Conservation (phyloP, 192 early-diverging fungal species). For the Backusella parvicylindrica region DNA sequence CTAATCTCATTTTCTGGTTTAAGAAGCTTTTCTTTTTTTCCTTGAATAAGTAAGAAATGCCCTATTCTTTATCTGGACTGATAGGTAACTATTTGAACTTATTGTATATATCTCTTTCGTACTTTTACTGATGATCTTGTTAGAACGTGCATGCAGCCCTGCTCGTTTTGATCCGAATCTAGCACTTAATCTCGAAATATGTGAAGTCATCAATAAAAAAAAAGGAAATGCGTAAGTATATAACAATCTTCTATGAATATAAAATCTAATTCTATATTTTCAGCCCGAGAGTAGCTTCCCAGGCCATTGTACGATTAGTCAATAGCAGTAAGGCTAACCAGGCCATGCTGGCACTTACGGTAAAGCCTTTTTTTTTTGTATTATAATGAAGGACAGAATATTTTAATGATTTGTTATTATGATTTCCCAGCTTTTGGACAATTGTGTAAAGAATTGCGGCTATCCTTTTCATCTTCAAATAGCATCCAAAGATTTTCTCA, state of each 20-base stretch:
- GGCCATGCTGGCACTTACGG: conserved; percentile 62
- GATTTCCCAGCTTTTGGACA: conserved; percentile 75
- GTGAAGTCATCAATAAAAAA: conserved; percentile 91
- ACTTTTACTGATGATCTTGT: not conserved
- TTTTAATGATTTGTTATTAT: too few relatives aligned
- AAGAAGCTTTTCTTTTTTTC: not conserved
- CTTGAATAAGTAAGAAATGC: not conserved
- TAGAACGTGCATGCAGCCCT: conserved; percentile 65
- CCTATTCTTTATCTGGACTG: not conserved
- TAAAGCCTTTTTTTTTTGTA: conserved; percentile 37
- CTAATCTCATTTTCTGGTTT: conserved; percentile 2
- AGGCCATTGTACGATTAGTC: conserved; percentile 60
- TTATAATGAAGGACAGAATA: not conserved
- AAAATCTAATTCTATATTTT: not conserved
- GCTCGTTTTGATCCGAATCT: conserved; percentile 74
- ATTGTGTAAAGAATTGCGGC: conserved; percentile 97
- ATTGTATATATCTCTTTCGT: not conserved
- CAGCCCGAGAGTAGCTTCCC: conserved; percentile 75
- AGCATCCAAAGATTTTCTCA: conserved; percentile 94
- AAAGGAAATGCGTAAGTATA: conserved; percentile 71
- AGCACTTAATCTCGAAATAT: conserved; percentile 91
- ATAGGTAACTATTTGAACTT: not conserved
- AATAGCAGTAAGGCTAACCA: conserved; percentile 53
- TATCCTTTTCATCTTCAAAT: conserved; percentile 97
- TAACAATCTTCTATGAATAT: not conserved